Percentiles rank a stretch among this genome's conserved stretches.
phyloP scores from a whole-genome alignment of 129 eudicot genomes.

The sunflower (Helianthus annuus) region DNA sequence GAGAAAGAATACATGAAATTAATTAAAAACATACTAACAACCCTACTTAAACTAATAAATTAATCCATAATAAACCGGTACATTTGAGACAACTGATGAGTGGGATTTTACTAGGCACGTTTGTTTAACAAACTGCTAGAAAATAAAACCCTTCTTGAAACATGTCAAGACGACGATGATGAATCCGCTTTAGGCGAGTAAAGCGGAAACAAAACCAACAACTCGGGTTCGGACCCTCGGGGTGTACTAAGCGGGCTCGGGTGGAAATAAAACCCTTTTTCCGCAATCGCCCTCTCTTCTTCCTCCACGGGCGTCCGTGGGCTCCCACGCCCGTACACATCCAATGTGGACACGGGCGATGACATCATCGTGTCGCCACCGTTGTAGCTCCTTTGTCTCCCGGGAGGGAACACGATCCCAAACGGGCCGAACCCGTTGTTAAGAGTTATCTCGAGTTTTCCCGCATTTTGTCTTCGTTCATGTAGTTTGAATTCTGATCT shows the following conservation, averaged over 20 bases:
- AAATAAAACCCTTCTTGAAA: not conserved
- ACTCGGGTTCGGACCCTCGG: slow-evolving; percentile 62
- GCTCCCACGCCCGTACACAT: slow-evolving; percentile 51
- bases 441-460: slow-evolving; percentile 71
- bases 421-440: slow-evolving; percentile 27
- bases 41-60: slow-evolving; percentile 11
- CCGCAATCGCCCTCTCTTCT: slow-evolving; percentile 66
- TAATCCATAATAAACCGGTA: not conserved
- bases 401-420: slow-evolving; percentile 19
- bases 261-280: slow-evolving; percentile 84
- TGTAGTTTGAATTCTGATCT: slow-evolving; percentile 66
- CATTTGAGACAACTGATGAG: too few species aligned
- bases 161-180: slow-evolving; percentile 21
- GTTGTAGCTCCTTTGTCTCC: slow-evolving; percentile 32
- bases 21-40: slow-evolving; percentile 14
- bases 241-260: slow-evolving; percentile 60
- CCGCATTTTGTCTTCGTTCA: slow-evolving; percentile 55
- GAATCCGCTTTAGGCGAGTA: slow-evolving; percentile 44
- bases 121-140: not conserved
- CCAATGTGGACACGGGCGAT: slow-evolving; percentile 85
- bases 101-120: too few species aligned
- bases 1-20: slow-evolving; percentile 4
- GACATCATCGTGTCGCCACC: slow-evolving; percentile 40
- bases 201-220: slow-evolving; percentile 70
- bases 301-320: slow-evolving; percentile 50